Evolutionary conservation across 345 rosid species (phyloP).

Genomic region (Syzygium aqueum): DNA sequence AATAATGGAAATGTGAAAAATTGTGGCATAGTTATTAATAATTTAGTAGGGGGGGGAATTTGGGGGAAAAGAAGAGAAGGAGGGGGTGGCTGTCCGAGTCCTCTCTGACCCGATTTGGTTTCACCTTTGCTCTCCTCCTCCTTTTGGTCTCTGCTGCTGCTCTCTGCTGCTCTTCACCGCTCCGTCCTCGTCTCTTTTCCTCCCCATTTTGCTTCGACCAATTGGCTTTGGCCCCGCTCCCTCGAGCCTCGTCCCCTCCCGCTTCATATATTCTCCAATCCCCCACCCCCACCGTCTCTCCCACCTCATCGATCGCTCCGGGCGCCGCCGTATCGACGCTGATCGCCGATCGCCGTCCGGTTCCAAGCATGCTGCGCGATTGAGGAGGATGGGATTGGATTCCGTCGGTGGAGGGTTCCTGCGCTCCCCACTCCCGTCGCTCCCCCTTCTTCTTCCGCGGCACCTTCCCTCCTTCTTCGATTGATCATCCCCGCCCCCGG

Average conservation of each 20-base stretch:
- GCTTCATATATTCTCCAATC: no score
- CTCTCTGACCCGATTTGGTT: background rate
- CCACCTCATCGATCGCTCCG: background rate
- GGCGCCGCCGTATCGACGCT: background rate
- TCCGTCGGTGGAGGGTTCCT: conserved; percentile 44
- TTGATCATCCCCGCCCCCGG: background rate
- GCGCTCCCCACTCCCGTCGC: conserved; percentile 1
- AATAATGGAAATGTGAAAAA: background rate
- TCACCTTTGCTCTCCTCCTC: background rate
- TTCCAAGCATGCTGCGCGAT: no score
- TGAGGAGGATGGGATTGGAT: conserved; percentile 6
- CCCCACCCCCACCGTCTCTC: background rate
- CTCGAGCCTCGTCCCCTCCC: no score
- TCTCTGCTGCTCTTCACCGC: no score
- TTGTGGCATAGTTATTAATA: background rate
- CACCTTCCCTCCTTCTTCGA: background rate
- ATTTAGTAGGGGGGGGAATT: background rate
- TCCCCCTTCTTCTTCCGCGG: background rate
- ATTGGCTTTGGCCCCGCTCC: background rate
- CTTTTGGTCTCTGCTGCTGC: no score
- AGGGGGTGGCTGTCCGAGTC: background rate
- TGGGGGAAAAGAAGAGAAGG: background rate
- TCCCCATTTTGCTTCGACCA: no score
- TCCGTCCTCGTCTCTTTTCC: no score
- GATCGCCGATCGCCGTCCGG: background rate